These are phyloP conservation scores for Stipa capillata DNA, from an alignment of 176 grass and related monocot species.

Conservation along the genomic window DNA sequence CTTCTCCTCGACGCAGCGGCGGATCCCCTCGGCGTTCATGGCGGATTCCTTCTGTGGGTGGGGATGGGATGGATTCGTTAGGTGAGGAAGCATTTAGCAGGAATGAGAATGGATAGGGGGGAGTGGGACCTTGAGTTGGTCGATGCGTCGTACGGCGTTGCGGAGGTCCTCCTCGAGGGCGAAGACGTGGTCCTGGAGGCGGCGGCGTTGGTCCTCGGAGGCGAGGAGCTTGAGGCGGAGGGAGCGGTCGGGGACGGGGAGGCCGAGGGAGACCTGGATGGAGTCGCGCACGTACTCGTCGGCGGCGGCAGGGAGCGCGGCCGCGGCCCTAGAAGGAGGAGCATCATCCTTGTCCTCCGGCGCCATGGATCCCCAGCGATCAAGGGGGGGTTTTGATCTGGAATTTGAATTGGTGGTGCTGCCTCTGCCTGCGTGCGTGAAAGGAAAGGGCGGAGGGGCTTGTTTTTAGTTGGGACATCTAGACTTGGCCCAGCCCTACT, in stretches of 20 bases:
- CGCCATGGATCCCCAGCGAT: not conserved
- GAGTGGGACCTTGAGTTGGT: conserved; percentile 28
- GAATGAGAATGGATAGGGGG: no score
- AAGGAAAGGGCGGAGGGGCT: no score
- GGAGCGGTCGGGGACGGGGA: conserved; percentile 60
- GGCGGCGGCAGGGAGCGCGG: not conserved
- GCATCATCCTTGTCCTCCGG: not conserved
- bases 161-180: conserved; percentile 61
- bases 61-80: not conserved
- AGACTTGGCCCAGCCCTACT: no score
- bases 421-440: no score
- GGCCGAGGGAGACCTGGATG: conserved; percentile 44
- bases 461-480: no score
- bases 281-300: not conserved
- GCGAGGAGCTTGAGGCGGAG: conserved; percentile 65
- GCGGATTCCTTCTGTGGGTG: conserved; percentile 50
- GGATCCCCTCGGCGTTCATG: conserved; percentile 70
- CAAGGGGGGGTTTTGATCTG: not conserved
- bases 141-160: conserved; percentile 41
- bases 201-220: conserved; percentile 63
- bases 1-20: conserved; percentile 81
- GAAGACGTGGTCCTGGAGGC: conserved; percentile 80
- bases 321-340: not conserved
- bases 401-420: not conserved
- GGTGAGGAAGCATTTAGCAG: no score